Base-by-base conservation (phyloP, 768 basidiomycete species). In the Suillus placidus region DNA sequence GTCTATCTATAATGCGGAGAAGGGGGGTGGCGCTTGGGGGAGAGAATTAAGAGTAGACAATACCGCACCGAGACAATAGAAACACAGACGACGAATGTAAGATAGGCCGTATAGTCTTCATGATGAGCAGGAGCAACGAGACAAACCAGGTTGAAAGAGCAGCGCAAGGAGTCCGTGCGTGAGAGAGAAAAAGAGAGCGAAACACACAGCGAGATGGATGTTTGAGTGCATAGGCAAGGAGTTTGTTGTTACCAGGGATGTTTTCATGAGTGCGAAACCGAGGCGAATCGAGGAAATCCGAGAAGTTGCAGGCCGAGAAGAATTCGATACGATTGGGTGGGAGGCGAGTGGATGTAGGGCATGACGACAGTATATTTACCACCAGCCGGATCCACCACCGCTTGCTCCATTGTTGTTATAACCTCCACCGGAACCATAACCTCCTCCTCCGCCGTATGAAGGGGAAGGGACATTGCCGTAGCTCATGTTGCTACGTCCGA, bases 131-230 rank as follows among this genome's bases (percentile, higher is more conserved):
- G 75, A 80, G 79, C 79, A 82, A 83, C 82, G 83, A 82, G 85
- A 85, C 83, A 80, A 81, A 81, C 81, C 79, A 78, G 80, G 77
- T 81, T 73, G 78, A 81, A 84, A 86, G 85, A 88, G 87, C 85
- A 88, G 87, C 85, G 85, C 85, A 83, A 74, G 69, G 30, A 79
- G 79, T 83, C 78, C 80, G 76, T 73, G 69, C 34, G 30, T 54
- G 30, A 71, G 73, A 78, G 74, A 71, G 73, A 71, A 76, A 54
- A 71, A 71, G 73, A 74, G 65, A 73, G 71, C 72, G 67, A 66
- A 66, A 67, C 60, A 71, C 20, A 71, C 18, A 71, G 69, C 69
- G 68, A 69, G 64, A 70, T 43, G 68, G 67, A 61, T 60, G 40
- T 60, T 55, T 60, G 58, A 30, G 40, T 60, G 58, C 58, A 60